Evolutionary conservation across 768 basidiomycete genomes (phyloP), one percentile per base, ranked within the genome.

Genomic region (Naematelia encephala): DNA sequence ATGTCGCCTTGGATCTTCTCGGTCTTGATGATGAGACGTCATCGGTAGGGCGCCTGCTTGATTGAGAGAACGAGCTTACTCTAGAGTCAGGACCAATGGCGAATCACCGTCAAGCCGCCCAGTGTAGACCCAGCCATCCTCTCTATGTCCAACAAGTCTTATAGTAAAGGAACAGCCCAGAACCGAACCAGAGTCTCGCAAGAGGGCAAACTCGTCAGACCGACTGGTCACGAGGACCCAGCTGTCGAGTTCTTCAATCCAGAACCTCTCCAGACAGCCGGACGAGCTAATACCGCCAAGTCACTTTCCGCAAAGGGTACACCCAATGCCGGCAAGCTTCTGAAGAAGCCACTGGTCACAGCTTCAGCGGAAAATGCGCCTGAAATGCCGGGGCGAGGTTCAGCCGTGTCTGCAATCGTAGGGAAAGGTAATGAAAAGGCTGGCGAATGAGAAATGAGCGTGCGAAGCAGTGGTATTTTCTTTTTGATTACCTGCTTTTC

Each of bases 291-390:
- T 12, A 34, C 25, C 27, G 44, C 59, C 28, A 56, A 51, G 57
- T 16, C 42, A 28, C 10, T 50, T 2, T 51, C 43, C 26, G 53
- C 67, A 1, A 65, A 59, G 47, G 70, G 70, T 43, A 72, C 70
- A 16, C 70, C 70, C 10, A 60, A 62, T 10, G 70, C 70, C 3
- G 70, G 70, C 13, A 67, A 62, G 47, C 54, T 67, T 3, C 54
- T 72, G 30, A 72, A 61, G 51, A 57, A 49, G 25, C 26, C 26
- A n/a, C 16, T 16, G 10, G 12, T 21, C 10, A 50, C 56, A 8
- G 26, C 11, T 3, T 19, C 22, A 10, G n/a, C 22, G 19, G 54
- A 22, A 8, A 22, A 54, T 29, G 21, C 29, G 27, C 2, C 26
- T 29, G 42, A 27, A 44, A 22, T 30, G 27, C 14, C 45, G 16